Evolutionary conservation across 2,329 filamentous ascomycete genomes (phyloP).

Genomic region (Cladosporium sp.): DNA sequence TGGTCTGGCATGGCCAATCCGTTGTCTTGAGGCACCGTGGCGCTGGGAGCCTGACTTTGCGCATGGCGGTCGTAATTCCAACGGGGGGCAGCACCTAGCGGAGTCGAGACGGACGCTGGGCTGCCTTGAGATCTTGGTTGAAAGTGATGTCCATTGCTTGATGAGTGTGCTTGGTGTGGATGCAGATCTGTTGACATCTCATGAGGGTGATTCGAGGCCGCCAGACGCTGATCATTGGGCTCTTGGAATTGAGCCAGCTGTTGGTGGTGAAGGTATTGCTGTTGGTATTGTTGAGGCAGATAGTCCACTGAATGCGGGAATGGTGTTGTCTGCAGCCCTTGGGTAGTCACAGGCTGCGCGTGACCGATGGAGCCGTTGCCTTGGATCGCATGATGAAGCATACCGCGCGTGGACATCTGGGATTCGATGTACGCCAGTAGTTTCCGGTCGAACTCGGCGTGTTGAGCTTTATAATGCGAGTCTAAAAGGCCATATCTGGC

Average conservation of each 20-base stretch:
- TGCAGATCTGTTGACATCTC: too few relatives aligned
- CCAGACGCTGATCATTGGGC: conserved; percentile 31
- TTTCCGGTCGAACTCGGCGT: conserved; percentile 57
- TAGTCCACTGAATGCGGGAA: background rate
- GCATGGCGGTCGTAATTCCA: too few relatives aligned
- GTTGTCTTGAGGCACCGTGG: background rate
- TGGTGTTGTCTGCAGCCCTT: background rate
- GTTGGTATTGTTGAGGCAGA: background rate
- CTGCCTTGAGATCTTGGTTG: too few relatives aligned
- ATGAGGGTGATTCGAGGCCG: conserved; percentile 18
- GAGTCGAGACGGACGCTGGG: too few relatives aligned
- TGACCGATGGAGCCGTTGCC: conserved; percentile 32
- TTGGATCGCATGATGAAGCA: conserved; percentile 41
- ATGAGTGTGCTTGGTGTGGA: too few relatives aligned
- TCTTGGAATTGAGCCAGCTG: conserved; percentile 40
- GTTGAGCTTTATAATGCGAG: conserved; percentile 57
- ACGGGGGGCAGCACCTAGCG: too few relatives aligned
- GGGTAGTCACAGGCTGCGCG: conserved; percentile 22
- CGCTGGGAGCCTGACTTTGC: background rate
- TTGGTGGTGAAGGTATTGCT: conserved; percentile 25
- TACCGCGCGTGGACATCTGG: conserved; percentile 51
- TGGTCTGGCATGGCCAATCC: too few relatives aligned
- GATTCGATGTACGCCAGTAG: conserved; percentile 56
- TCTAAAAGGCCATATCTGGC: conserved; percentile 61
- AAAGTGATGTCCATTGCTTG: too few relatives aligned